Base-by-base conservation (phyloP, 2,329 filamentous ascomycete species). In the Massarina eburnea region DNA sequence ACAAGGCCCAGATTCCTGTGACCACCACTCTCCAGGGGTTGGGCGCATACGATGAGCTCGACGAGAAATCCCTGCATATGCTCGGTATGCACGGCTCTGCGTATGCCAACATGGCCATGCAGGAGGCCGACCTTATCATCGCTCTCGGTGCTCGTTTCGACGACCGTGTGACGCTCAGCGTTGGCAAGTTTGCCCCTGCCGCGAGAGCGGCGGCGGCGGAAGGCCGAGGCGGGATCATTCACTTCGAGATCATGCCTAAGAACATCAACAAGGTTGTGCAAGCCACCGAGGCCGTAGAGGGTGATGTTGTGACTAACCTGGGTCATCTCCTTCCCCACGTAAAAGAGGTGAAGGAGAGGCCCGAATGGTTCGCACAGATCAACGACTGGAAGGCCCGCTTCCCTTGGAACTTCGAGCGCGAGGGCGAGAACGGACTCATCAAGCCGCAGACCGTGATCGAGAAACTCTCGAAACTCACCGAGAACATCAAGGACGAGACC, bases 261-360 rank as follows among this genome's bases (percentile, higher is more conserved):
- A 97, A 99, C 78, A 97, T 97, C 76, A 97, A 97, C 84, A 99
- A 97, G 81, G 91, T 97, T 33, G 88, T 99, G 12, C 90, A 97
- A 74, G 91, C 92, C 7, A 96, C 89, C 33, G 91, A 96, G 75
- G 92, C 94, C 36, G 86, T 97, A 15, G 92, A 96, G 74, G 94
- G 94, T 48, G 92, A 97, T 65, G 89, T 96, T 22, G 84, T 85
- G 2, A 76, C 84, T 15, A 97, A 95, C 71, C 77, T 97, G 26
- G 78, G 78, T 41, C 74, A 81, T 22, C 84, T 97, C 41, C 63
- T 97, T 27, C 91, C 92, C 9, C 77, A 83, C 42, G 73, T 96
- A 18, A 73, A 89, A 42, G 56, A 76, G 19, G 82, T 81, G 52
- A 71, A 81, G 1, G 82, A 89, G 39, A 83, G 94, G 40, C 82